Conservation (phyloP, 169 alveolate species). For the Plasmodium fragile region DNA sequence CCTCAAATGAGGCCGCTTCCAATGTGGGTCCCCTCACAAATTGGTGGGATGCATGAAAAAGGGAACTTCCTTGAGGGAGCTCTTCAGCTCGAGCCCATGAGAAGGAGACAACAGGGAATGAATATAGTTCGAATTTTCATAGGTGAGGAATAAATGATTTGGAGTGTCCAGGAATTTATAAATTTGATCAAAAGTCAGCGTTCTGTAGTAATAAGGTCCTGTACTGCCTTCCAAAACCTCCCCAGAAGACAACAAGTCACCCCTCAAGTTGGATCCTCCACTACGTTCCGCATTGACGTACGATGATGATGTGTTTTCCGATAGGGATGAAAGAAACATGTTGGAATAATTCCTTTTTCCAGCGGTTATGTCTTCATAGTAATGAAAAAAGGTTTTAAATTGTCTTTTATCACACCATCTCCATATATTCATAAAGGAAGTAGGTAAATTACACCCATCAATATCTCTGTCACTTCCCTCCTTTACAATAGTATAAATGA, state of each 20-base stretch:
- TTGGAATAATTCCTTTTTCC: not conserved
- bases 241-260: not conserved
- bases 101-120: conserved; percentile 45
- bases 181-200: conserved; percentile 24
- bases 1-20: not conserved
- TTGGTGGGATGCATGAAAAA: conserved; percentile 64
- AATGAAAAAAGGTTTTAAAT: conserved; percentile 66
- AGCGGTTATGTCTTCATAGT: conserved; percentile 1
- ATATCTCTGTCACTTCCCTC: conserved; percentile 21
- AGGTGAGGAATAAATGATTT: conserved; percentile 54
- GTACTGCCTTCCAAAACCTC: not conserved
- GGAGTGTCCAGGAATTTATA: conserved; percentile 54
- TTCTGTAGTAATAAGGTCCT: conserved; percentile 3
- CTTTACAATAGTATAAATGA: conserved; percentile 42
- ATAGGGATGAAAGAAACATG: not conserved
- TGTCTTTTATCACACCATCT: conserved; percentile 77
- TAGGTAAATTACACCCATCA: conserved; percentile 17
- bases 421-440: conserved; percentile 62
- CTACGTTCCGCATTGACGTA: not conserved
- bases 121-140: conserved; percentile 41
- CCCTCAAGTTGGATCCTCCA: not conserved
- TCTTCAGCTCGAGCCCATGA: conserved; percentile 28
- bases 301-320: not conserved
- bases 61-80: conserved; percentile 52
- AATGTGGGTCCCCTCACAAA: not conserved